Evolutionary conservation across 768 basidiomycete species (phyloP).

Genomic region (Vishniacozyma victoriae): DNA sequence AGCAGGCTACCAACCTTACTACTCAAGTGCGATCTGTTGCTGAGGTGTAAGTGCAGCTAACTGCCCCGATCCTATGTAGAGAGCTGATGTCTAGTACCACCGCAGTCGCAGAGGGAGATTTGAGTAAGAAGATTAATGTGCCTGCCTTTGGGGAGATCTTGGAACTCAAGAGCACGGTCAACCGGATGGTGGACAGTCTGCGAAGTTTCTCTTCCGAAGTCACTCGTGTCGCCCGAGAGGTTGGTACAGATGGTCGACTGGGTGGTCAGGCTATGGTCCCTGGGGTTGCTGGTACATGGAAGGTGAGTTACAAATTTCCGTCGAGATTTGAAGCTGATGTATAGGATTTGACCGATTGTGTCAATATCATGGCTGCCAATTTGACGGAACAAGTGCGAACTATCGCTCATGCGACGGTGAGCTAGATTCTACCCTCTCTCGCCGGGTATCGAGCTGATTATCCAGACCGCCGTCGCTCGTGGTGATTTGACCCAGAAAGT

Average conservation of each 20-base stretch:
- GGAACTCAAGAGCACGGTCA: constrained; percentile 61
- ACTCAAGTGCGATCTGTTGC: constrained; percentile 48
- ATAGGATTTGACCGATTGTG: constrained; percentile 40
- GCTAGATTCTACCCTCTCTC: constrained; percentile 35
- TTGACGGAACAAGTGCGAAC: constrained; percentile 66
- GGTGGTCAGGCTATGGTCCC: constrained; percentile 45
- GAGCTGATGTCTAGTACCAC: constrained; percentile 16
- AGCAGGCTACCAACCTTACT: constrained; percentile 45
- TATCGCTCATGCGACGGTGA: constrained; percentile 82
- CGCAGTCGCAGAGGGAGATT: constrained; percentile 73
- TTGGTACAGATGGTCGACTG: constrained; percentile 66
- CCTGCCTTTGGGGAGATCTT: constrained; percentile 74
- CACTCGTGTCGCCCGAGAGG: constrained; percentile 70
- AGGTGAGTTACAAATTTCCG: constrained; percentile 8
- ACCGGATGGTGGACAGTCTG: constrained; percentile 89
- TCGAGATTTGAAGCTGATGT: neutral
- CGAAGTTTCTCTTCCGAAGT: constrained; percentile 76
- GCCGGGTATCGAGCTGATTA: neutral
- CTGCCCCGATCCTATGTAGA: neutral
- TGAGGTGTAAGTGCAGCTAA: constrained; percentile 23
- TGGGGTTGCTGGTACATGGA: constrained; percentile 46
- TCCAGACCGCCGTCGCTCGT: constrained; percentile 77
- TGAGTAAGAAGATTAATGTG: constrained; percentile 84
- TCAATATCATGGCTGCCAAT: constrained; percentile 92
- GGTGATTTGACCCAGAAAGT: constrained; percentile 94